Base-by-base conservation (phyloP, 2,329 filamentous ascomycete species). In the Microdochium bolleyi region DNA sequence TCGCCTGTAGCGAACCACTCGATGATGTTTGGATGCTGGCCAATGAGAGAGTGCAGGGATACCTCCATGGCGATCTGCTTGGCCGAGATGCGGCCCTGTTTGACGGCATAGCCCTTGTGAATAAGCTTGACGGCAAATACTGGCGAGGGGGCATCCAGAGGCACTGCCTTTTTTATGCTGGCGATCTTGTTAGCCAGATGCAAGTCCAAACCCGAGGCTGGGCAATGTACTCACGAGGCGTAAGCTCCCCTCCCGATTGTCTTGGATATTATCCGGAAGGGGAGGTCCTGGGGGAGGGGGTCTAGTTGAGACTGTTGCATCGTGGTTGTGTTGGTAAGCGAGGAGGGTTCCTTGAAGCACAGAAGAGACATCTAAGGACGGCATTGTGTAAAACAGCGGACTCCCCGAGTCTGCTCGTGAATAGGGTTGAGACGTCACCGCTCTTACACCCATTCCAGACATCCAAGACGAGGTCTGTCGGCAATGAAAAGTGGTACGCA, bases 71-170 rank as follows among this genome's bases (percentile, higher is more conserved):
- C 82, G 58, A 99, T 83, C 71, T 99, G 94, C 66, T 95, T 92
- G 32, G 86, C 80, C 27, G 88, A 90, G 60, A 99, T 85, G 56
- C 89, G 88, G 66, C 94, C 94, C 78, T 92, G 84, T 61, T 87
- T 88, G 61, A 89, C 82, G 54, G 94, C 95, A 70, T 96, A 95
- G 58, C 88, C 87, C 73, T 99, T 99, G 75, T 99, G 92, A 67
- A 99, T 96, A 72, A 99, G 89, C 70, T 99, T 99, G 70, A 99
- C 90, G 14, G 95, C 94, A 68, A 99, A 97, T 54, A 99, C 76
- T 27, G 92, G 92, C 24, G 74, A 79, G 24, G 81, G 73, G 1
- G 78, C 70, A 58, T 87, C 79, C 24, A 86, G 74, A 8, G 92
- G 92, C 49, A 87, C 83, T 27, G 92, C 94, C 73, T 97, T 97